A percentile compares a stretch with the other conserved stretches of the same genome.
phyloP scores from a whole-genome alignment of 805 yeast genomes.

The Metschnikowia kunwiensis region DNA sequence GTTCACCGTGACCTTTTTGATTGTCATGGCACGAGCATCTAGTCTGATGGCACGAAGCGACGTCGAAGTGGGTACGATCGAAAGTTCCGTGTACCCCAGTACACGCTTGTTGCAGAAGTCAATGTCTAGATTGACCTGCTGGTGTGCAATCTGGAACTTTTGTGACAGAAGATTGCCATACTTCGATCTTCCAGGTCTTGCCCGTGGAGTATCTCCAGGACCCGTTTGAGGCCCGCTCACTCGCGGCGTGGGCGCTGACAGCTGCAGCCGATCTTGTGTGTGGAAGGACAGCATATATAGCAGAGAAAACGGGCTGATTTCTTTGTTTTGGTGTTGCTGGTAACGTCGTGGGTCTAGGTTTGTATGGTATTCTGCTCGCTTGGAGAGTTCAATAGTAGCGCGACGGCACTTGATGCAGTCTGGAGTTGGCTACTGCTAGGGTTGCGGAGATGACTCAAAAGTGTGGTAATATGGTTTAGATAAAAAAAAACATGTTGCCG shows the following conservation, averaged over 20 bases:
- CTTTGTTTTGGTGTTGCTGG: not conserved
- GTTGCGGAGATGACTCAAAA: no score
- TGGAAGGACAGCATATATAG: constrained; percentile 13
- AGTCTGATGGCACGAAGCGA: constrained; percentile 57
- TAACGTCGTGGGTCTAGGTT: no score
- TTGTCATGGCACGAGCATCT: constrained; percentile 75
- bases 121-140: constrained; percentile 74
- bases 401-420: no score
- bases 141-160: constrained; percentile 76
- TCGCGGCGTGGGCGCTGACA: constrained; percentile 20
- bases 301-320: no score
- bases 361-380: not conserved
- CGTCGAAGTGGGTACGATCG: constrained; percentile 68
- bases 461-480: no score
- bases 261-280: constrained; percentile 11
- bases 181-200: constrained; percentile 9
- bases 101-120: constrained; percentile 62
- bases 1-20: constrained; percentile 62
- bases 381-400: constrained; percentile 2
- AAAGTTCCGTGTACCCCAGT: constrained; percentile 76
- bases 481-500: no score
- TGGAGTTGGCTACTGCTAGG: no score
- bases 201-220: constrained; percentile 14
- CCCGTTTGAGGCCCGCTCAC: constrained; percentile 9
- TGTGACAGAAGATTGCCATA: constrained; percentile 33